Evolutionary conservation across 441 rosid genomes (phyloP), one percentile per base, ranked within the genome.

Genomic region (Theobroma grandiflorum): DNA sequence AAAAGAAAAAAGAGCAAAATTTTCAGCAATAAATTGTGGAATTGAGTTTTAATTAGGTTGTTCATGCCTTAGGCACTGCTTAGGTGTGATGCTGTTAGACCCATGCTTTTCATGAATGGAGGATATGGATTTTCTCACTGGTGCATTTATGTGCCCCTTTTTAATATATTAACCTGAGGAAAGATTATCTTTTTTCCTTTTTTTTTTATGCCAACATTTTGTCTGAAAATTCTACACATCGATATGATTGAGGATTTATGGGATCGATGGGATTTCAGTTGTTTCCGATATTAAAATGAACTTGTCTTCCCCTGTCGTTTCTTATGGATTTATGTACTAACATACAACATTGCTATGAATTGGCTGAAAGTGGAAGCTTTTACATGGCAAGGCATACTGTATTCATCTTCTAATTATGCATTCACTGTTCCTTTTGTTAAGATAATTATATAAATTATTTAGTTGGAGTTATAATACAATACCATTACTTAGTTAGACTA

Each of bases 21-120:
- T 42, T 16, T n/a, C 8, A 37, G 40, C 15, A 59, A n/a, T 67
- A 26, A 45, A 12, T 43, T 62, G 47, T 74, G 0, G 45, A 42
- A 37, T 16, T 22, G 8, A 59, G 64, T 38, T 45, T 37, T n/a
- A 58, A n/a, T 80, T 68, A 50, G 75, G 75, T 75, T 71, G 66
- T 64, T 79, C 84, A 66, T 77, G 80, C 70, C 79, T 59, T 76
- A 42, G 78, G 71, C 74, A 9, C 49, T 72, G 72, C 22, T 72
- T 58, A 26, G 73, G 67, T 38, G 45, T 52, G 10, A 75, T 72
- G 43, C 70, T 65, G 74, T 42, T 37, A 40, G 62, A 49, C 75
- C 72, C 69, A 49, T 65, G 66, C 55, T 57, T 61, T 33, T 64
- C 71, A 76, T 78, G 58, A 73, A 65, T 42, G 53, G 4, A 9